Percentiles rank a stretch among this genome's conserved stretches.
Evolutionary conservation across 2,329 filamentous ascomycete species (phyloP).

Genomic region (Microthyrium microscopicum): DNA sequence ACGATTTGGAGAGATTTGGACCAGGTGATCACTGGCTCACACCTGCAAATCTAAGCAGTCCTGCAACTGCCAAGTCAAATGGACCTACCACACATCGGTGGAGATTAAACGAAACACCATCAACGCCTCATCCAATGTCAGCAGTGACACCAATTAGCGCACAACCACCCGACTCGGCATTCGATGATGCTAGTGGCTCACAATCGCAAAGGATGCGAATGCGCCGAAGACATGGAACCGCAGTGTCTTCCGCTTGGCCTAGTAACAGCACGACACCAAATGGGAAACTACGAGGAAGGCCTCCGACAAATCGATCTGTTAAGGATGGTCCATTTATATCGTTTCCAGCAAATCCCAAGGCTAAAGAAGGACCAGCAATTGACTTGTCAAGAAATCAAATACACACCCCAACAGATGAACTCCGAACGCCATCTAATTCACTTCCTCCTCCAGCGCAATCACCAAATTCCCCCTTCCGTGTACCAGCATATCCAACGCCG

Average conservation of each 20-base stretch:
- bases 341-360: slow-evolving; percentile 44
- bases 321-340: slow-evolving; percentile 53
- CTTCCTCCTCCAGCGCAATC: slow-evolving; percentile 12
- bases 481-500: slow-evolving; percentile 19
- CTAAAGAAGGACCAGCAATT: slow-evolving; percentile 30
- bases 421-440: slow-evolving; percentile 17
- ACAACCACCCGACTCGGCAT: slow-evolving; percentile 28
- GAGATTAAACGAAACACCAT: slow-evolving; percentile 42
- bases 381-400: slow-evolving; percentile 27
- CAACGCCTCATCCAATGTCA: slow-evolving; percentile 59
- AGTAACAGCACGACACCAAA: slow-evolving; percentile 43
- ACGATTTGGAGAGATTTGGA: slow-evolving; percentile 31
- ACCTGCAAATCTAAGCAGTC: slow-evolving; percentile 20
- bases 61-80: slow-evolving; percentile 25
- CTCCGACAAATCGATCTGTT: slow-evolving; percentile 53
- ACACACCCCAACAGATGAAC: slow-evolving; percentile 11
- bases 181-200: slow-evolving; percentile 51
- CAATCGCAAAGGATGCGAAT: slow-evolving; percentile 36
- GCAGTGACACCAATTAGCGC: slow-evolving; percentile 53
- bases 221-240: slow-evolving; percentile 58
- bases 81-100: slow-evolving; percentile 29
- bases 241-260: slow-evolving; percentile 83
- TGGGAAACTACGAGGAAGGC: slow-evolving; percentile 62
- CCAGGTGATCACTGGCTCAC: slow-evolving; percentile 28
- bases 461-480: slow-evolving; percentile 18